Conservation (phyloP, 108 stramenopile genomes). For the Pelagomonas calceolata region DNA sequence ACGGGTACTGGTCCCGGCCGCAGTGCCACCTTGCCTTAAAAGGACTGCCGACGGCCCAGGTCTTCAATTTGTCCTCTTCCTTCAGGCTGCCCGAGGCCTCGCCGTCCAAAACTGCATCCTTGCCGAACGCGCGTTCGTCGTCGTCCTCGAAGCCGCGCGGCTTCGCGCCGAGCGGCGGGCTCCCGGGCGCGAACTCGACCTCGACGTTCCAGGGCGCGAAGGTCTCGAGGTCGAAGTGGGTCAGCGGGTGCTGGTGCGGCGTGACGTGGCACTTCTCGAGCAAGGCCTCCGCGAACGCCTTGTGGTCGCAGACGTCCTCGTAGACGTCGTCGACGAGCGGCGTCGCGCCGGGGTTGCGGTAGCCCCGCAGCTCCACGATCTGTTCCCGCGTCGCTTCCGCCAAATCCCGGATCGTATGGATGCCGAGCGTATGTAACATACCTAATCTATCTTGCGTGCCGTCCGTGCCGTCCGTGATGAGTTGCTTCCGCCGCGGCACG, state of each 20-base stretch:
- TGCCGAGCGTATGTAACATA: neutral
- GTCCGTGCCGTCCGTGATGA: neutral
- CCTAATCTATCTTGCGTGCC: neutral
- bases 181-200: neutral
- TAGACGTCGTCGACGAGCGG: neutral
- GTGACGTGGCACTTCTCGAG: neutral
- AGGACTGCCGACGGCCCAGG: neutral
- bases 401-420: neutral
- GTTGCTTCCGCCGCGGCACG: neutral
- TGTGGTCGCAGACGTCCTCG: constrained; percentile 1
- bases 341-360: neutral
- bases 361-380: neutral
- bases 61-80: neutral
- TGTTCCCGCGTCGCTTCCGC: neutral
- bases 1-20: neutral
- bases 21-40: constrained; percentile 1
- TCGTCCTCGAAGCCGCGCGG: constrained; percentile 14
- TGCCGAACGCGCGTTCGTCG: no score
- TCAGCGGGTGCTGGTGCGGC: neutral
- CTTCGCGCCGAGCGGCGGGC: neutral
- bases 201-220: neutral
- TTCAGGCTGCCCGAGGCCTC: neutral
- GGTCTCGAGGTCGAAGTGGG: neutral
- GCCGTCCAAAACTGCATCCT: neutral
- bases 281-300: neutral